These are phyloP conservation scores for Entomortierella lignicola DNA, from an alignment of 192 early-diverging fungal species.

Conservation along the genomic window DNA sequence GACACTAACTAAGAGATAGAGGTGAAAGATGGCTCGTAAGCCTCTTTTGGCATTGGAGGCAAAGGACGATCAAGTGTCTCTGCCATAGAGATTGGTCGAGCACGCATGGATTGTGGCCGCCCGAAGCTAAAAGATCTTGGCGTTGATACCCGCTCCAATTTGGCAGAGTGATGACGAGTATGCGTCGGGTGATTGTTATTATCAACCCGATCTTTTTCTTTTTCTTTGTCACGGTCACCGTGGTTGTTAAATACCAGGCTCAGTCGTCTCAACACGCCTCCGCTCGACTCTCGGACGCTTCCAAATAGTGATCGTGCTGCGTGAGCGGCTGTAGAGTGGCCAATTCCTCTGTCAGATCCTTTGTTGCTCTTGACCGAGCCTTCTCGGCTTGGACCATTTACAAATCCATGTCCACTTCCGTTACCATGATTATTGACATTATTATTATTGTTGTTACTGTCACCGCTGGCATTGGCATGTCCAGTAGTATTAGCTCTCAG, in stretches of 20 bases:
- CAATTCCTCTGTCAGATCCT: slow-evolving; percentile 41
- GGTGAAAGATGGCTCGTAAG: slow-evolving; percentile 49
- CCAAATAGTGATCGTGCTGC: slow-evolving; percentile 53
- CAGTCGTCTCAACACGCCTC: slow-evolving; percentile 45
- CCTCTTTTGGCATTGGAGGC: slow-evolving; percentile 53
- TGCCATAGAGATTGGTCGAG: slow-evolving; percentile 47
- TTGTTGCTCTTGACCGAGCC: slow-evolving; percentile 53
- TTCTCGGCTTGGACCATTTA: slow-evolving; percentile 30
- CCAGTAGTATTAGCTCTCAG: slow-evolving; percentile 38
- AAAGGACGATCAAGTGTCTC: slow-evolving; percentile 45
- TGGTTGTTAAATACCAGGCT: slow-evolving; percentile 49
- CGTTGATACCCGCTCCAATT: slow-evolving; percentile 43
- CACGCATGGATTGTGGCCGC: slow-evolving; percentile 43
- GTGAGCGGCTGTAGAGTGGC: slow-evolving; percentile 47
- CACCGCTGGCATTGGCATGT: slow-evolving; percentile 1
- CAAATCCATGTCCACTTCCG: slow-evolving; percentile 4
- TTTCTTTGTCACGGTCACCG: slow-evolving; percentile 47
- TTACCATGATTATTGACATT: neutral
- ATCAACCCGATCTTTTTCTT: slow-evolving; percentile 21
- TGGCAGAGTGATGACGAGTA: slow-evolving; percentile 43
- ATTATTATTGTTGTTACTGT: neutral
- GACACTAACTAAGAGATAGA: slow-evolving; percentile 27
- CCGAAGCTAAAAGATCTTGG: slow-evolving; percentile 43
- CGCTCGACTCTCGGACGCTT: slow-evolving; percentile 53
- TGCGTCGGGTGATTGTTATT: slow-evolving; percentile 10